These are phyloP conservation scores for Mimosa bimucronata DNA, from an alignment of 306 rosid genomes.

Conservation along the genomic window DNA sequence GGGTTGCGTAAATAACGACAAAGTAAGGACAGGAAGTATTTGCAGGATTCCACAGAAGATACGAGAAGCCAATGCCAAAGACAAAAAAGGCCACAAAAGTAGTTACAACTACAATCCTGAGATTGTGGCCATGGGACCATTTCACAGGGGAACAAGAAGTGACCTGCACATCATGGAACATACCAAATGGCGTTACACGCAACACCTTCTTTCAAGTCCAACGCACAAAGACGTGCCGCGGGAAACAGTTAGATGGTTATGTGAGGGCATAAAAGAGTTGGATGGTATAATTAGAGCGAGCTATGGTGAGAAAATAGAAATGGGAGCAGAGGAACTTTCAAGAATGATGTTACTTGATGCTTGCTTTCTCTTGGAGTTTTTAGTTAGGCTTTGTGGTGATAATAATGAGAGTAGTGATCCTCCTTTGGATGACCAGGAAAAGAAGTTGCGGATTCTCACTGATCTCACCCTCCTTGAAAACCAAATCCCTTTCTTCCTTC, in stretches of 20 bases:
- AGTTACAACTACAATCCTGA: slow-evolving; percentile 22
- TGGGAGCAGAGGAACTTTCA: background rate
- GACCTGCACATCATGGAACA: background rate
- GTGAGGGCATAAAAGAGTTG: background rate
- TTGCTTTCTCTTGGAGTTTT: background rate
- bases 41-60: slow-evolving; percentile 23
- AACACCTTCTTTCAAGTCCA: no score
- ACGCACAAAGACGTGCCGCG: no score
- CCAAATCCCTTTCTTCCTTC: background rate
- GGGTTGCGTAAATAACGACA: background rate
- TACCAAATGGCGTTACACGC: background rate
- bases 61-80: background rate
- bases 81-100: background rate
- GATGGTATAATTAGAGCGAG: background rate
- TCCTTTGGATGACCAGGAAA: background rate
- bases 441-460: background rate
- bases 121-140: background rate
- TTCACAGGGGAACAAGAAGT: background rate
- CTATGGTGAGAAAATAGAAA: background rate
- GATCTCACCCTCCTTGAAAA: background rate
- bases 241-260: no score
- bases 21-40: slow-evolving; percentile 38
- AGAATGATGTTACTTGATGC: background rate
- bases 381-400: background rate
- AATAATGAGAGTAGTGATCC: no score